Evolutionary conservation across 2,329 filamentous ascomycete genomes (phyloP), one percentile per base, ranked within the genome.

Genomic region (Botrytis pseudocinerea): DNA sequence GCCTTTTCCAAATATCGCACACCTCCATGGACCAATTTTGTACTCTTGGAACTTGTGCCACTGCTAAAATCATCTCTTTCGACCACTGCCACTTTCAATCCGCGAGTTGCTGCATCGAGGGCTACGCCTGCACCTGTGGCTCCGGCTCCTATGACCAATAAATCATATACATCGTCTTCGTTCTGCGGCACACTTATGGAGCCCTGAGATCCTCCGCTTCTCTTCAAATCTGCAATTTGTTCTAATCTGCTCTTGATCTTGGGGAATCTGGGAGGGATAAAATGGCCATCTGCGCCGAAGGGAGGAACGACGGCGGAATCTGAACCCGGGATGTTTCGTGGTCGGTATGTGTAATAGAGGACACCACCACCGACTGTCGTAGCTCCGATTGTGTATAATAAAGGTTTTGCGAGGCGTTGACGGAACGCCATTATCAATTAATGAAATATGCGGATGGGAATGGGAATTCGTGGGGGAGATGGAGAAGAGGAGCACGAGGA

Each of bases 1-100:
- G 91, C 91, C 83, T 93, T 93, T 81, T 93, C 91, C 42, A 93
- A 83, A 81, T 93, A 93, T 77, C 91, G 85, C 70, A 93, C 91
- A 80, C 91, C 91, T 70, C 91, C 91, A 81, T 93, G 91, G n/a
- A 93, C 91, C 73, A 93, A 85, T 82, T 93, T 93, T 71, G 91
- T 93, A 80, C 90, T 92, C 84, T 93, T 93, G 79, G 89, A 91
- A 81, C 90, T 92, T 20, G 91, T 93, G 60, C 91, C 91, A 77
- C 89, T 89, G 78, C 88, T 90, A 81, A 93, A 93, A 81, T 93
- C 91, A 79, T 93, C 91, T 70, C 91, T 85, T 81, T 93, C 91
- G 25, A 93, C 87, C 61, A 92, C 82, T 60, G 91, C 91, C 70
- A 93, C 91, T 81, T 90, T 92, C 76, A 93, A 83, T 22, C 91